Evolutionary conservation across 1,284 basidiomycete genomes (phyloP).

Genomic region (Bjerkandera adusta): DNA sequence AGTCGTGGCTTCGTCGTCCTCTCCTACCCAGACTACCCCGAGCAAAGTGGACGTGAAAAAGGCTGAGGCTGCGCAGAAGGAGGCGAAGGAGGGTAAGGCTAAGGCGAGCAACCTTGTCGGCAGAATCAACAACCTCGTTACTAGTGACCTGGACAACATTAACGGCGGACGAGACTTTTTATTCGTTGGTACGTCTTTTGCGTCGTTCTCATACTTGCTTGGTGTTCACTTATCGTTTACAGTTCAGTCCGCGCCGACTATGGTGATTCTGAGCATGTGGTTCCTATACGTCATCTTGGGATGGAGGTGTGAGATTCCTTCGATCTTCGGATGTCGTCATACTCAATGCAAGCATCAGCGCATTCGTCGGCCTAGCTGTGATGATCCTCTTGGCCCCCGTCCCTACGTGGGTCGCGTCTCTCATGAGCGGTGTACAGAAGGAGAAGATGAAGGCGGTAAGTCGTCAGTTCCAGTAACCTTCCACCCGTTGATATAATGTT

Average conservation of each 20-base stretch:
- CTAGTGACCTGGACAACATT: slow-evolving; percentile 32
- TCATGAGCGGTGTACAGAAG: slow-evolving; percentile 30
- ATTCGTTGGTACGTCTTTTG: slow-evolving; percentile 22
- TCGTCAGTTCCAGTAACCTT: background rate
- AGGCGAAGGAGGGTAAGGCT: slow-evolving; percentile 2
- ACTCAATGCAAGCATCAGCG: slow-evolving; percentile 36
- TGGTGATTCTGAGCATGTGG: slow-evolving; percentile 36
- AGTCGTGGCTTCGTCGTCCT: slow-evolving; percentile 3
- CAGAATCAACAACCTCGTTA: slow-evolving; percentile 44
- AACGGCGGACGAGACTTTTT: slow-evolving; percentile 25
- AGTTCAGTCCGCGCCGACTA: slow-evolving; percentile 33
- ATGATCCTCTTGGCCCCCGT: slow-evolving; percentile 59
- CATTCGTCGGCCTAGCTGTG: slow-evolving; percentile 48
- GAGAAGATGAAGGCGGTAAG: slow-evolving; percentile 33
- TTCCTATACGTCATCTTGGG: slow-evolving; percentile 48
- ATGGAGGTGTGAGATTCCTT: slow-evolving; percentile 34
- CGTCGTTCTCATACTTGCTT: slow-evolving; percentile 11
- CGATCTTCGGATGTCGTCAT: background rate
- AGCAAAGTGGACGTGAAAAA: slow-evolving; percentile 9
- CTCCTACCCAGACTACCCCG: slow-evolving; percentile 10
- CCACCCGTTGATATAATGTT: slow-evolving; percentile 24
- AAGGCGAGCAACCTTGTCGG: slow-evolving; percentile 40
- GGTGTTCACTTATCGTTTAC: slow-evolving; percentile 6
- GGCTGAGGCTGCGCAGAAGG: slow-evolving; percentile 1
- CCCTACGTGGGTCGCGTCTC: slow-evolving; percentile 36